A percentile compares a stretch with the other conserved stretches of the same genome.
Evolutionary conservation across 148 eudicot genomes (phyloP).

Genomic region (Heliamphora exappendiculata): DNA sequence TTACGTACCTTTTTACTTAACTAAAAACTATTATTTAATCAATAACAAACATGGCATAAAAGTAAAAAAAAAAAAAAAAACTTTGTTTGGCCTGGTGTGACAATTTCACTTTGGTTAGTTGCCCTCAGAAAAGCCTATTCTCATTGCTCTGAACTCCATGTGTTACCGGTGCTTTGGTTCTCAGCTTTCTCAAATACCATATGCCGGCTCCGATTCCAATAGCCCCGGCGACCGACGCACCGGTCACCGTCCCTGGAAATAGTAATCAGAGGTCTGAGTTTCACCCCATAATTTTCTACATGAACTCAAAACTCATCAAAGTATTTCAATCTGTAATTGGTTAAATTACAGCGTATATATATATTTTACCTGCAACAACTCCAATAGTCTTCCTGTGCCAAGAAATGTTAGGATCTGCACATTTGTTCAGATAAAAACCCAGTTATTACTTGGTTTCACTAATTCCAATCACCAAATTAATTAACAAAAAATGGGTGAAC

Average conservation of each 20-base stretch:
- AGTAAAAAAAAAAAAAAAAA: background rate
- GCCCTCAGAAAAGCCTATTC: slow-evolving; percentile 60
- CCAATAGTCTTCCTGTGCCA: slow-evolving; percentile 30
- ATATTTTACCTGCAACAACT: slow-evolving; percentile 35
- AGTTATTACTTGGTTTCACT: background rate
- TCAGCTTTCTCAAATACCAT: slow-evolving; percentile 74
- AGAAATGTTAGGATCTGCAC: slow-evolving; percentile 29
- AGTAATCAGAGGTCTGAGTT: background rate
- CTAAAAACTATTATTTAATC: no score
- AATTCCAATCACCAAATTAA: background rate
- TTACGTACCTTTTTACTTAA: no score
- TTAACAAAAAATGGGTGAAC: no score
- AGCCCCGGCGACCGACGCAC: slow-evolving; percentile 70
- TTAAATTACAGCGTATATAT: background rate
- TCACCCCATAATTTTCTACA: background rate
- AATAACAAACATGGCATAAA: no score
- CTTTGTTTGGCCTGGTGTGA: background rate
- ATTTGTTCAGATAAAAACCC: slow-evolving; percentile 3
- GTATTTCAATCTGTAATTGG: background rate
- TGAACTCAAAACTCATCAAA: background rate
- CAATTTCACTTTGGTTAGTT: slow-evolving; percentile 3
- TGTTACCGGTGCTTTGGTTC: slow-evolving; percentile 75
- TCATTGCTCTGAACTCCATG: slow-evolving; percentile 88
- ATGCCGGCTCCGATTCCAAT: slow-evolving; percentile 80
- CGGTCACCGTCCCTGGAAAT: slow-evolving; percentile 57